Evolutionary conservation across 2,329 filamentous ascomycete genomes (phyloP).

Genomic region (Ascochyta lentis): DNA sequence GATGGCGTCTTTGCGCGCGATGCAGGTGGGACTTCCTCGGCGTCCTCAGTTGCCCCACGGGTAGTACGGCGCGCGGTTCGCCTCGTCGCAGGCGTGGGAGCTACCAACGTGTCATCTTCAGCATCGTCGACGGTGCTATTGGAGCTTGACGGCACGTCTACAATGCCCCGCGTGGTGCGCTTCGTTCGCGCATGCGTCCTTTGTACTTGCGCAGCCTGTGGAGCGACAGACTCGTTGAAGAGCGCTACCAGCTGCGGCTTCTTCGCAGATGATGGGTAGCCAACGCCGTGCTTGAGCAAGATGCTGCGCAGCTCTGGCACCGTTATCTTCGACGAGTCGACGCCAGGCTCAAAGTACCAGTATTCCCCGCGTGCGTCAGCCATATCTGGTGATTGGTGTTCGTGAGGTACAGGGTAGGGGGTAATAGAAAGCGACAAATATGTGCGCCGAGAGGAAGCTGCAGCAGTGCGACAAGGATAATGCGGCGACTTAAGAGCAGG

Average conservation of each 20-base stretch:
- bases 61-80: slow-evolving; percentile 45
- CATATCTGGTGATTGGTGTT: slow-evolving; percentile 24
- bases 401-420: background rate
- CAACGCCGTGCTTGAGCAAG: slow-evolving; percentile 84
- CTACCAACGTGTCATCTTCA: slow-evolving; percentile 50
- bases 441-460: slow-evolving; percentile 1
- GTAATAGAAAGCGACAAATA: background rate
- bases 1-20: slow-evolving; percentile 44
- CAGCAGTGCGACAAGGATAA: slow-evolving; percentile 11
- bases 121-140: slow-evolving; percentile 67
- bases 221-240: slow-evolving; percentile 78
- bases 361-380: slow-evolving; percentile 46
- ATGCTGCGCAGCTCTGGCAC: slow-evolving; percentile 90
- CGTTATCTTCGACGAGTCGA: slow-evolving; percentile 83
- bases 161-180: slow-evolving; percentile 86
- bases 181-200: slow-evolving; percentile 78
- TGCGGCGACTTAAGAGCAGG: slow-evolving; percentile 11
- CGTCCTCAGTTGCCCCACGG: slow-evolving; percentile 53
- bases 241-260: slow-evolving; percentile 87
- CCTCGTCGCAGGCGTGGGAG: slow-evolving; percentile 50
- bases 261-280: slow-evolving; percentile 88
- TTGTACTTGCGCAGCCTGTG: slow-evolving; percentile 79
- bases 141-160: slow-evolving; percentile 69
- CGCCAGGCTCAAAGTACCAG: slow-evolving; percentile 81
- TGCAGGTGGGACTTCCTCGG: slow-evolving; percentile 18